A percentile compares a stretch with the other conserved stretches of the same genome.
These are phyloP conservation scores for Rickenella mellea DNA, from an alignment of 768 basidiomycete species.

Conservation along the genomic window DNA sequence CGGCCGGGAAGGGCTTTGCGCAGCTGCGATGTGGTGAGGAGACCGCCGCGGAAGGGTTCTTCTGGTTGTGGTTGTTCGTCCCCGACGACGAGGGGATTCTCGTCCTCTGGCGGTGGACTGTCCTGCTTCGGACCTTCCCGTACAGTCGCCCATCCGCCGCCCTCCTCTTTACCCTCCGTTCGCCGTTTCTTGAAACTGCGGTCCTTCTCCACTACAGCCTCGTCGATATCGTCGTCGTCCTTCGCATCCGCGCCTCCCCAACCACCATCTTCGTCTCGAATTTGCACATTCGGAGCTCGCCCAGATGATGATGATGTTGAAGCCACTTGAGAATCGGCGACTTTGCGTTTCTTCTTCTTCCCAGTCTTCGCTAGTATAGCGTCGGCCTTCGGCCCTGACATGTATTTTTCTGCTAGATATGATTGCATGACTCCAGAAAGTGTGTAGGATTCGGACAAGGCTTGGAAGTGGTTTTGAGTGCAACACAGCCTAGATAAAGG, in stretches of 20 bases:
- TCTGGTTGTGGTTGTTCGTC: conserved; percentile 33
- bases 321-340: conserved; percentile 24
- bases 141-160: conserved; percentile 61
- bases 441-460: too few relatives aligned
- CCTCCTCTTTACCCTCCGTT: conserved; percentile 23
- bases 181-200: conserved; percentile 69
- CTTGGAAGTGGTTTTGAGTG: too few relatives aligned
- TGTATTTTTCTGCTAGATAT: conserved; percentile 87
- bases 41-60: conserved; percentile 55
- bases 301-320: conserved; percentile 25
- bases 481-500: too few relatives aligned
- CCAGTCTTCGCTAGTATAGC: conserved; percentile 70
- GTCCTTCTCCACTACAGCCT: conserved; percentile 65
- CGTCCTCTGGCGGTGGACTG: conserved; percentile 50
- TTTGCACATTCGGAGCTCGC: conserved; percentile 9
- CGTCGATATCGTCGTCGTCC: conserved; percentile 41
- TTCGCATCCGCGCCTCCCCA: conserved; percentile 57
- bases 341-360: conserved; percentile 73
- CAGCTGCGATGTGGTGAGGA: conserved; percentile 70
- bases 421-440: conserved; percentile 66
- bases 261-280: conserved; percentile 61
- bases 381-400: conserved; percentile 94
- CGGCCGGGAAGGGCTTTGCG: conserved; percentile 47
- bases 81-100: conserved; percentile 50
- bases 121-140: conserved; percentile 41